phyloP scores from a whole-genome alignment of 441 rosid species.

The Pelargonium citronellum region DNA sequence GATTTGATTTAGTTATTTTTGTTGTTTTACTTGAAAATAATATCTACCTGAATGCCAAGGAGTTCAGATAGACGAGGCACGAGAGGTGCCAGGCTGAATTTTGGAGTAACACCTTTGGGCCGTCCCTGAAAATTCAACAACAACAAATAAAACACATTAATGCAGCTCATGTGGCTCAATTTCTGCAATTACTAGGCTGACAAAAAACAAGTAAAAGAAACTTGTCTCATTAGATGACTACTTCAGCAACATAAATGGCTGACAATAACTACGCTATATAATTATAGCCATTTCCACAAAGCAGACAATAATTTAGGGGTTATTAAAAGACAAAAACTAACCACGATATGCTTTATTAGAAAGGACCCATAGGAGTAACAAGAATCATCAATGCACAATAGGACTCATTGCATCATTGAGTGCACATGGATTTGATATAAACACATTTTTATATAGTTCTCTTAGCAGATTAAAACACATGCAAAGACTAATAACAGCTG shows the following conservation, averaged over 20 bases:
- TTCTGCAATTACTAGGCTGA: not conserved
- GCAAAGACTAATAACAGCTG: no score
- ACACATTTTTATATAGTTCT: no score
- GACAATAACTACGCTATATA: no score
- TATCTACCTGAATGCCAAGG: constrained; percentile 70
- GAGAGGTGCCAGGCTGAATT: constrained; percentile 90
- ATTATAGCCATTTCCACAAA: no score
- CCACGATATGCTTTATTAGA: no score
- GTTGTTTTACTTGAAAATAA: not conserved
- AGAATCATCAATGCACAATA: no score
- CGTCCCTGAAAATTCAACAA: constrained; percentile 66
- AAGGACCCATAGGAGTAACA: no score
- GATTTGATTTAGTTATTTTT: not conserved
- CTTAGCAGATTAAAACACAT: no score
- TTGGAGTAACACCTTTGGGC: constrained; percentile 96
- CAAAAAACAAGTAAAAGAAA: not conserved
- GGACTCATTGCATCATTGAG: no score
- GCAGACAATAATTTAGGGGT: no score
- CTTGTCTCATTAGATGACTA: not conserved
- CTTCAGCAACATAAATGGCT: not conserved
- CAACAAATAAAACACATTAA: constrained; percentile 10
- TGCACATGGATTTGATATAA: no score
- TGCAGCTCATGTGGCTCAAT: not conserved
- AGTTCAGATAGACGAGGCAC: constrained; percentile 87
- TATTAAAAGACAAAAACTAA: no score